Conservation (phyloP, 192 early-diverging fungal species). For the Coemansia sp. region DNA sequence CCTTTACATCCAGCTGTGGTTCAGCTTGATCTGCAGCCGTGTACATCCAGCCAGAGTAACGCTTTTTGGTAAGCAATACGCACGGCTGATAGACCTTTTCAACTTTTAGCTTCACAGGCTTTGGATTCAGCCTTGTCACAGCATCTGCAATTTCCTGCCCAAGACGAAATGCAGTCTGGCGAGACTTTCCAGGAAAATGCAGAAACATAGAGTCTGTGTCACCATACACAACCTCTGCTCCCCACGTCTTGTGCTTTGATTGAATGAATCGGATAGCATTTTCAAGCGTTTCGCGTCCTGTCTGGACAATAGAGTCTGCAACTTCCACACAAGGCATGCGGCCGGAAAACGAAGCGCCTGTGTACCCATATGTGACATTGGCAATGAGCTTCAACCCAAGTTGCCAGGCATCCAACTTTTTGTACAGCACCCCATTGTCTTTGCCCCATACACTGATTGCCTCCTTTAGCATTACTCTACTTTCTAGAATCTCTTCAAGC, state of each 20-base stretch:
- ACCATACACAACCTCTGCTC: slow-evolving; percentile 85
- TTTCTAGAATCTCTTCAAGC: slow-evolving; percentile 86
- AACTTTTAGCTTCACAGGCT: slow-evolving; percentile 88
- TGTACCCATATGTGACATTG: slow-evolving; percentile 93
- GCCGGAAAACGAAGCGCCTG: slow-evolving; percentile 80
- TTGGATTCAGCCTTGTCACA: slow-evolving; percentile 72
- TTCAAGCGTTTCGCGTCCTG: slow-evolving; percentile 83
- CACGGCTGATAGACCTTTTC: slow-evolving; percentile 94
- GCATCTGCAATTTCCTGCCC: slow-evolving; percentile 79
- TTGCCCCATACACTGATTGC: slow-evolving; percentile 68
- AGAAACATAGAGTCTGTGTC: slow-evolving; percentile 96
- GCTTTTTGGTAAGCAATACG: slow-evolving; percentile 88
- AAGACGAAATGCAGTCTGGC: slow-evolving; percentile 74
- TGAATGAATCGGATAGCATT: slow-evolving; percentile 69
- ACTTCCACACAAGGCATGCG: slow-evolving; percentile 90
- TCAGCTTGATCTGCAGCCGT: slow-evolving; percentile 62
- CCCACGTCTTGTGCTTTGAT: slow-evolving; percentile 59
- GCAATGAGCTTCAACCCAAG: slow-evolving; percentile 87
- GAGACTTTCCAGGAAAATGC: slow-evolving; percentile 63
- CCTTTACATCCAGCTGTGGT: slow-evolving; percentile 90
- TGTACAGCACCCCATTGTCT: slow-evolving; percentile 47
- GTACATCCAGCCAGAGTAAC: slow-evolving; percentile 89
- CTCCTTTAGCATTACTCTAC: slow-evolving; percentile 86
- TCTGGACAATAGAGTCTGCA: slow-evolving; percentile 88
- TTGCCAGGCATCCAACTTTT: slow-evolving; percentile 80